A percentile compares a stretch with the other conserved stretches of the same genome.
Evolutionary conservation across 768 basidiomycete genomes (phyloP).

Genomic region (Suillus decipiens): DNA sequence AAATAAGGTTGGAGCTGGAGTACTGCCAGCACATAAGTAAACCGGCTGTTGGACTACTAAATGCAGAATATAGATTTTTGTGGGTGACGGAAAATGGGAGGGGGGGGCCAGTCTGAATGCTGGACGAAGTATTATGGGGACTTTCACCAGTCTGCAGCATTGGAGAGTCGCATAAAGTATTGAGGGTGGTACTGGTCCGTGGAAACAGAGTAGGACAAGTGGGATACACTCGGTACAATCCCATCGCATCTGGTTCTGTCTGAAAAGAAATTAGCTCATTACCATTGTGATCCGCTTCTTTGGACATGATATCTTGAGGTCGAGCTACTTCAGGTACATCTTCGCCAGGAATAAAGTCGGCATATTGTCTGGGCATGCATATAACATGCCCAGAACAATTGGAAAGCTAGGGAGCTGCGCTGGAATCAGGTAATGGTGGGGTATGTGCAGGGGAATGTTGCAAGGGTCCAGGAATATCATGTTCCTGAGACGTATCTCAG

Average conservation of each 20-base stretch:
- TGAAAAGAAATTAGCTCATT: background rate
- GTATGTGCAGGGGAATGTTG: background rate
- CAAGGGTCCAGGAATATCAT: background rate
- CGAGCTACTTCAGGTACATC: background rate
- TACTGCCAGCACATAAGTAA: conserved; percentile 37
- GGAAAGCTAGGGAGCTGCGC: background rate
- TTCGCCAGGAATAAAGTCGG: conserved; percentile 6
- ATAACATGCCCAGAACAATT: background rate
- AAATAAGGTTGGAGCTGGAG: conserved; percentile 28
- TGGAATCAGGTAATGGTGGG: too few species aligned
- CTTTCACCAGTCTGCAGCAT: background rate
- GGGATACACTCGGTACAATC: conserved; percentile 13
- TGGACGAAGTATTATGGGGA: too few species aligned
- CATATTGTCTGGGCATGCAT: conserved; percentile 3
- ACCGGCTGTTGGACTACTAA: conserved; percentile 22
- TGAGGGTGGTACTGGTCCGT: background rate
- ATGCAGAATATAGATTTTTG: conserved; percentile 15
- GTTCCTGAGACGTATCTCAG: background rate
- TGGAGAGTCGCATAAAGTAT: background rate
- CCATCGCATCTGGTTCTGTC: conserved; percentile 1
- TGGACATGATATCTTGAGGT: background rate
- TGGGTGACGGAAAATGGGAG: background rate
- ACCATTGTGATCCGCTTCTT: background rate
- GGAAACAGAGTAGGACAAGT: background rate
- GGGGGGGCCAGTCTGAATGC: background rate